Evolutionary conservation across 495 filamentous ascomycete species (phyloP).

Genomic region (Aspergillus hancockii): DNA sequence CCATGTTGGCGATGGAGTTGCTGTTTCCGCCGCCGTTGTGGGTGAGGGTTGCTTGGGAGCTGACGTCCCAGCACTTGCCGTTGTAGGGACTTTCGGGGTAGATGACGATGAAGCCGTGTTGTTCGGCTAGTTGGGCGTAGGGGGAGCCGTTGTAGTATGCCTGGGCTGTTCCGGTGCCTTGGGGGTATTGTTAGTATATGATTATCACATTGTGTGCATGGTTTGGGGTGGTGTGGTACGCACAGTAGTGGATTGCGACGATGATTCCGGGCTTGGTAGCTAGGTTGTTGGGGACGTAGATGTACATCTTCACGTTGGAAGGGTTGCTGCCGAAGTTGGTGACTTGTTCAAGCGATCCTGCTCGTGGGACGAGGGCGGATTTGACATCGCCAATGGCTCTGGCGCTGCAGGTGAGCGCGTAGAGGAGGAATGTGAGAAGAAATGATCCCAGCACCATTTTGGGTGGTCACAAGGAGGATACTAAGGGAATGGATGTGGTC

Average conservation of each 20-base stretch:
- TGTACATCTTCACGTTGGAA: conserved; percentile 50
- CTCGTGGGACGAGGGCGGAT: conserved; percentile 13
- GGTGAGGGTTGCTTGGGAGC: conserved; percentile 51
- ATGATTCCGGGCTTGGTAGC: conserved; percentile 51
- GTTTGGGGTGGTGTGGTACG: neutral
- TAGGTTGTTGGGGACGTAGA: conserved; percentile 56
- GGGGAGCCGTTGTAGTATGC: conserved; percentile 50
- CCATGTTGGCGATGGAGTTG: conserved; percentile 63
- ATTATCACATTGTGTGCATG: neutral
- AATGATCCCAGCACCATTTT: neutral
- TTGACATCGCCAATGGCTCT: neutral
- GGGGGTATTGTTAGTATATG: neutral
- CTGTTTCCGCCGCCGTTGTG: conserved; percentile 61
- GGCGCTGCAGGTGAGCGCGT: conserved; percentile 12
- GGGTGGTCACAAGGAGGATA: neutral
- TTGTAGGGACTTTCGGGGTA: conserved; percentile 51
- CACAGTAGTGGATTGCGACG: conserved; percentile 53
- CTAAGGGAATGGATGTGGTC: neutral
- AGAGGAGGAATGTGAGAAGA: conserved; percentile 13
- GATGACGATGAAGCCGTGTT: conserved; percentile 58
- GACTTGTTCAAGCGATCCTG: conserved; percentile 22
- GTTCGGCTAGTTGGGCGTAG: conserved; percentile 50
- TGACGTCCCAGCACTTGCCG: conserved; percentile 63
- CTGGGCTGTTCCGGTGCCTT: conserved; percentile 51
- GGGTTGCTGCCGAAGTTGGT: conserved; percentile 38